Conservation (phyloP, 2,329 filamentous ascomycete genomes). For the Lasiodiplodia gonubiensis region DNA sequence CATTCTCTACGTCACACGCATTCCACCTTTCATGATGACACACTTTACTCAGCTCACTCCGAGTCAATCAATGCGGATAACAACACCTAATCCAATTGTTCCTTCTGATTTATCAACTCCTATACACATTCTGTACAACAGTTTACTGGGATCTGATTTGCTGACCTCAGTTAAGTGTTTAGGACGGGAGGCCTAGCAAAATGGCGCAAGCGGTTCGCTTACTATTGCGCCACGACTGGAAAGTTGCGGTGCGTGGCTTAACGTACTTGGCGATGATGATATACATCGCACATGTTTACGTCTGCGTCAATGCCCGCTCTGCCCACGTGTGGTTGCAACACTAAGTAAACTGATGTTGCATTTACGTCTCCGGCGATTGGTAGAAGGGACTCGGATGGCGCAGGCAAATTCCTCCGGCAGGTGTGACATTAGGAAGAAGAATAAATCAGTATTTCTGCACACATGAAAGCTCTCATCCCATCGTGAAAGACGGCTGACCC, state of each 20-base stretch:
- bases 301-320: neutral
- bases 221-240: neutral
- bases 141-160: neutral
- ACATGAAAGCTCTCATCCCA: neutral
- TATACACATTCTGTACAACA: neutral
- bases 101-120: constrained; percentile 15
- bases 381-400: neutral
- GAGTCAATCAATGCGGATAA: constrained; percentile 28
- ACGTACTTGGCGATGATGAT: neutral
- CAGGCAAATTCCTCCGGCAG: neutral
- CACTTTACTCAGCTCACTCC: constrained; percentile 30
- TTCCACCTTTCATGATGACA: constrained; percentile 26
- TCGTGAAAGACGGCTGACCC: neutral
- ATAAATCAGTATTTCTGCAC: neutral
- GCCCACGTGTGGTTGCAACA: neutral
- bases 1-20: neutral
- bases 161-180: constrained; percentile 15
- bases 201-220: neutral
- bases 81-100: constrained; percentile 28
- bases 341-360: neutral
- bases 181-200: neutral
- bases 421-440: neutral
- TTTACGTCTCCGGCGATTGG: neutral
- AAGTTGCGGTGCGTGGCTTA: neutral
- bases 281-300: neutral